Evolutionary conservation across 306 rosid genomes (phyloP), one percentile per base, ranked within the genome.

Genomic region (Nissolia schottii): DNA sequence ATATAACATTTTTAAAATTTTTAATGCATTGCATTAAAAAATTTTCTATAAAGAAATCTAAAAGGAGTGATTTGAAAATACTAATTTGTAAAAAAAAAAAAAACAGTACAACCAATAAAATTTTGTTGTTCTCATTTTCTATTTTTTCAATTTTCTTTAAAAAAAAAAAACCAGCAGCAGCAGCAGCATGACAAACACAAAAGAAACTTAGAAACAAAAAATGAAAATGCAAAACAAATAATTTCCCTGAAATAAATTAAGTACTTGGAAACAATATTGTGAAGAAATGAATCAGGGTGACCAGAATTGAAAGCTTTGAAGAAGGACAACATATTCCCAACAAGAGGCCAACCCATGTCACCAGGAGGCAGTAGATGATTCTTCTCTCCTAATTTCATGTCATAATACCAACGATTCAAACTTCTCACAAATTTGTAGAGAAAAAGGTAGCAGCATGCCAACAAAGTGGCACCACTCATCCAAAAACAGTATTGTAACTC

Each of bases 301-400:
- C 23, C 65, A 0, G 64, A 51, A 9, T 7, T 37, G 24, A 74
- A 74, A 28, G 8, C 3, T 50, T 8, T 64, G 1, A 64, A 0
- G 62, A 64, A 74, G 35, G 56, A 0, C 0, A 38, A 12, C 6
- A 51, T 2, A 4, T 24, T 38, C 13, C 79, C 79, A 8, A 74
- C 19, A 7, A 74, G 24, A 15, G 79, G 79, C 79, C 72, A 74
- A 7, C 79, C 72, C 46, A 74, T 51, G 7, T 74, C 46, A 25
- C 72, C 65, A 6, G 65, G 72, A 38, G 79, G 72, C 2, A 51
- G 49, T 15, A 27, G 23, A 24, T 7, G 2, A 0, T 34, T 12
- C 20, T 63, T 63, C 0, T 38, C 51, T 12, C 65, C 23, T 2
- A 63, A 11, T 24, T 25, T 63, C 1, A 25, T 9, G 53, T 51